Evolutionary conservation across 179 eudicot genomes (phyloP).

Genomic region (Beta lomatogona): DNA sequence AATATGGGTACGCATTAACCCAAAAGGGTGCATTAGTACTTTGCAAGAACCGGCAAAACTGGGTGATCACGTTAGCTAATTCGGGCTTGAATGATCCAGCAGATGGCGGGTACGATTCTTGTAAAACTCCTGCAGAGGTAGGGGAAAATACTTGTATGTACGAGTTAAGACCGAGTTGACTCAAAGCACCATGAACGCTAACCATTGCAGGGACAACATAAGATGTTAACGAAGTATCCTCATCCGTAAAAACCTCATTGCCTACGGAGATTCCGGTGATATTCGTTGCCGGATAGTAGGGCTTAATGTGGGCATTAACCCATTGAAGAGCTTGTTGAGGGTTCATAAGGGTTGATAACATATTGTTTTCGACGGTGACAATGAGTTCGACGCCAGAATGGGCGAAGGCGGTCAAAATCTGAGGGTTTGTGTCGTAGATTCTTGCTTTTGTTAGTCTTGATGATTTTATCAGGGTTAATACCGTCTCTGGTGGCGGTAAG

Average conservation of each 20-base stretch:
- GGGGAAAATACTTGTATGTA: conserved; percentile 74
- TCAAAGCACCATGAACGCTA: conserved; percentile 55
- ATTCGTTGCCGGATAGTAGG: conserved; percentile 67
- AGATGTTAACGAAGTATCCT: conserved; percentile 46
- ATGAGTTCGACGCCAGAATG: conserved; percentile 60
- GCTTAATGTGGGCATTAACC: conserved; percentile 57
- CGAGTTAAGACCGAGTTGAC: conserved; percentile 46
- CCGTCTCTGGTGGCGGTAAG: conserved; percentile 69
- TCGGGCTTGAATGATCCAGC: conserved; percentile 58
- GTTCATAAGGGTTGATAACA: conserved; percentile 41
- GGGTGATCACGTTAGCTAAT: conserved; percentile 50
- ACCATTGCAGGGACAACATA: conserved; percentile 76
- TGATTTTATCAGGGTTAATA: conserved; percentile 48
- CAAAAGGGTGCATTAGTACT: conserved; percentile 65
- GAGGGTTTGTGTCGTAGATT: conserved; percentile 84
- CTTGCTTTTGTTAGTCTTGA: conserved; percentile 54
- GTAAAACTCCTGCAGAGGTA: conserved; percentile 57
- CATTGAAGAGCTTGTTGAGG: conserved; percentile 69
- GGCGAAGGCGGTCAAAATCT: conserved; percentile 63
- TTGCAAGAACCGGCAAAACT: conserved; percentile 51
- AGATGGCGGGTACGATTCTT: conserved; percentile 73
- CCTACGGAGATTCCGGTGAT: conserved; percentile 85
- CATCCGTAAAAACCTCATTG: conserved; percentile 75
- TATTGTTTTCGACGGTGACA: conserved; percentile 69
- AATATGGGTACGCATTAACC: conserved; percentile 94